Conservation (phyloP, 2,329 filamentous ascomycete genomes). For the Fusarium bactridioides region DNA sequence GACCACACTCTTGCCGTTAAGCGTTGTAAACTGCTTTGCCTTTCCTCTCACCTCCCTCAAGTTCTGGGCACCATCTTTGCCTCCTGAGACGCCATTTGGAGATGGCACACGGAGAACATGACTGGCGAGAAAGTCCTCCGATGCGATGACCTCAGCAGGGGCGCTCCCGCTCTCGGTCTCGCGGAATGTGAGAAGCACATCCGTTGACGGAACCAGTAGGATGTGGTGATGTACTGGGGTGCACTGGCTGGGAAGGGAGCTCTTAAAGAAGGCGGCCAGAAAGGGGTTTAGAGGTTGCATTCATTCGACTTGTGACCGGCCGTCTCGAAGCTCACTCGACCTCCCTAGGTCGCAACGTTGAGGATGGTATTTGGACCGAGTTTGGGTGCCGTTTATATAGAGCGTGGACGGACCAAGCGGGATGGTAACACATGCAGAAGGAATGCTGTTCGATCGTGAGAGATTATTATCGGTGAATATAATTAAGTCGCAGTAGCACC, state of each 20-base stretch:
- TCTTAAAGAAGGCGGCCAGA: constrained; percentile 98
- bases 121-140: constrained; percentile 95
- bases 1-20: constrained; percentile 92
- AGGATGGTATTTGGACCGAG: constrained; percentile 14
- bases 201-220: constrained; percentile 91
- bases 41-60: constrained; percentile 89
- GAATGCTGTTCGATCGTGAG: constrained; percentile 7
- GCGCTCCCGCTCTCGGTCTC: constrained; percentile 83
- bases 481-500: constrained; percentile 23
- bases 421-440: constrained; percentile 39
- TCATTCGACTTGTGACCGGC: constrained; percentile 49
- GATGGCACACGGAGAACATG: constrained; percentile 89
- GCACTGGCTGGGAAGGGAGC: constrained; percentile 90
- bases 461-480: constrained; percentile 6
- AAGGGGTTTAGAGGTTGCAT: constrained; percentile 99
- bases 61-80: constrained; percentile 66
- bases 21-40: constrained; percentile 90
- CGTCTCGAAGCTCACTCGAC: constrained; percentile 42
- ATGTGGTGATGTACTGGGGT: constrained; percentile 90
- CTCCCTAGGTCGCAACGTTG: constrained; percentile 36
- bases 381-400: constrained; percentile 15
- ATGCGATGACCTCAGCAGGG: constrained; percentile 82
- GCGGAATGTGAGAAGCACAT: constrained; percentile 85
- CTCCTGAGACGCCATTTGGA: constrained; percentile 57
- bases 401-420: constrained; percentile 21